Conservation (phyloP, 768 basidiomycete genomes). For the Antrodiella citrinella region DNA sequence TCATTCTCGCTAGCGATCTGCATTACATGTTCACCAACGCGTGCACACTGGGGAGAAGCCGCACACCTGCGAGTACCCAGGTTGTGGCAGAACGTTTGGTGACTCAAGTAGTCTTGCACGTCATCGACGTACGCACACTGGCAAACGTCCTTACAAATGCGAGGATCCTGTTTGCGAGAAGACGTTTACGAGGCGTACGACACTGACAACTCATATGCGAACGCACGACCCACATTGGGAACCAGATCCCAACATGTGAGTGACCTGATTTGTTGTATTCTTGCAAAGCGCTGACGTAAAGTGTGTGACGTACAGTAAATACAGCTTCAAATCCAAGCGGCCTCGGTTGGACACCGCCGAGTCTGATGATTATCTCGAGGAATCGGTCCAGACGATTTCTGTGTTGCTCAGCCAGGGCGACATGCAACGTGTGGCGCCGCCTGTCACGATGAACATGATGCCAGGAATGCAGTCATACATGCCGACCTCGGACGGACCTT, state of each 20-base stretch:
- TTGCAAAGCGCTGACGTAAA: background rate
- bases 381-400: constrained; percentile 69
- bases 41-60: constrained; percentile 94
- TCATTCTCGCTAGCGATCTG: constrained; percentile 54
- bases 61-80: constrained; percentile 84
- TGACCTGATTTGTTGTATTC: constrained; percentile 11
- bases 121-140: constrained; percentile 84
- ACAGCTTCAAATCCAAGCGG: constrained; percentile 66
- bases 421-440: constrained; percentile 9
- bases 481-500: constrained; percentile 53
- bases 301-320: constrained; percentile 43
- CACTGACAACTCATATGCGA: constrained; percentile 80
- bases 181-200: constrained; percentile 82
- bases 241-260: constrained; percentile 76
- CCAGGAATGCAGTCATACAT: constrained; percentile 4
- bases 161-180: constrained; percentile 78
- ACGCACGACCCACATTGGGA: constrained; percentile 83
- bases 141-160: constrained; percentile 81
- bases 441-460: constrained; percentile 6
- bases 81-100: constrained; percentile 80
- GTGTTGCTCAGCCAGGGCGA: constrained; percentile 52
- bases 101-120: constrained; percentile 90
- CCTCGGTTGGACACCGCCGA: constrained; percentile 42
- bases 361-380: constrained; percentile 54
- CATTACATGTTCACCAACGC: constrained; percentile 79